Base-by-base conservation (phyloP, 768 basidiomycete species). In the Asterophora lycoperdoides region DNA sequence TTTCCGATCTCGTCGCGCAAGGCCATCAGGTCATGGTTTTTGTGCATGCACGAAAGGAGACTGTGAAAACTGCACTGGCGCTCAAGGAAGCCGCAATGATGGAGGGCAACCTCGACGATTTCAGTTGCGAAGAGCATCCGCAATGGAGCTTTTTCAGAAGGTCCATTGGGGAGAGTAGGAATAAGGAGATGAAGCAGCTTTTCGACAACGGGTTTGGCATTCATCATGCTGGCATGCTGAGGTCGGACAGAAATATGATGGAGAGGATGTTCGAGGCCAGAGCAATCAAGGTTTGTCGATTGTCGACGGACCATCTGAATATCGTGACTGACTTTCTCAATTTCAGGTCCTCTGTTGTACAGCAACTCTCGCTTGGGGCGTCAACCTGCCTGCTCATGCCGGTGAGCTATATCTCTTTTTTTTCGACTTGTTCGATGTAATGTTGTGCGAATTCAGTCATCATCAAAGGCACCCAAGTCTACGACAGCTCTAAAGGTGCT, bases 1-100 rank as follows among this genome's bases (percentile, higher is more conserved):
- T 98, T 15, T 78, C 86, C 3, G 86, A 89, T 29, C 73, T 98
- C 5, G 89, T 98, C 23, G 75, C 70, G n/a, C 79, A 84, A 57
- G 96, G 94, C 2, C 96, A 99, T 68, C 96, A 98, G 65, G 93
- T 96, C 52, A 98, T 99, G 94, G 94, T 99, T 0, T 99, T 99
- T 60, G 96, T 99, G 8, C 96, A 99, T 65, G 92, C 96, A 11
- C 80, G 96, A 26, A 98, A 96, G 69, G 96, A 98, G 62, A 99
- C 96, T 0, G 96, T 98, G 44, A 96, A 95, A 63, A 81, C 89
- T 1, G 94, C 94, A 0, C 71, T 83, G 59, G 80, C 77, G 8
- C 74, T 99, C 19, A 81, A 82, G 49, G 96, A 98, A 52, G 74
- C 84, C 48, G 83, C 91, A 3, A 54, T 78, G 3, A 62, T 73